A percentile compares a stretch with the other conserved stretches of the same genome.
Evolutionary conservation across 257 asterid species (phyloP).

Genomic region (Plantago elongata): DNA sequence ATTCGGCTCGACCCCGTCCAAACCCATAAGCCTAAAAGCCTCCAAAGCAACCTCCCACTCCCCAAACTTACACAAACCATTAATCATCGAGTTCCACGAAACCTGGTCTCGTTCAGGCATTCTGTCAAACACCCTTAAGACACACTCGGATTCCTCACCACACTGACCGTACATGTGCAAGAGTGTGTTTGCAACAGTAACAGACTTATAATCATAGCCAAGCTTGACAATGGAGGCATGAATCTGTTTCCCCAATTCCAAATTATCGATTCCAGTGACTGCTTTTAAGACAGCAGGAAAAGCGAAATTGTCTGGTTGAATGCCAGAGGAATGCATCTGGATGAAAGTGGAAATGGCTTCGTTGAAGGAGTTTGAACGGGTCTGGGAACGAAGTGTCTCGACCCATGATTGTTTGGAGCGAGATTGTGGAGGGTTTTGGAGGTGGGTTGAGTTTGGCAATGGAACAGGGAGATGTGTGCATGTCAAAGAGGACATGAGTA

Average conservation of each 20-base stretch:
- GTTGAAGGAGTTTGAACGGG: constrained; percentile 49
- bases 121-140: constrained; percentile 61
- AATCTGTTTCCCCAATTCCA: constrained; percentile 61
- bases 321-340: constrained; percentile 53
- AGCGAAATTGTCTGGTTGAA: constrained; percentile 66
- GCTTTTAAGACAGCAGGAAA: constrained; percentile 77
- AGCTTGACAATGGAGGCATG: constrained; percentile 52
- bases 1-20: constrained; percentile 52
- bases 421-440: constrained; percentile 18
- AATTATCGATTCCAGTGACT: constrained; percentile 56
- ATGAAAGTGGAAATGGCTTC: constrained; percentile 60
- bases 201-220: constrained; percentile 49
- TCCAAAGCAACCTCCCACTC: constrained; percentile 77
- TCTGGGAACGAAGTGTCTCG: constrained; percentile 54
- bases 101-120: constrained; percentile 73
- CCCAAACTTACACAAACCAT: constrained; percentile 60
- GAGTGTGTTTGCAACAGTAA: constrained; percentile 65
- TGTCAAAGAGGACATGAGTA: no score
- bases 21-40: constrained; percentile 55
- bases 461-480: no score
- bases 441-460: constrained; percentile 13
- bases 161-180: constrained; percentile 61
- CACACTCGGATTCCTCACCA: constrained; percentile 39
- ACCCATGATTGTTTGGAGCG: constrained; percentile 51
- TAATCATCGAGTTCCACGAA: constrained; percentile 80